These are phyloP conservation scores for Silene conica DNA, from an alignment of 148 eudicot genomes.

Conservation along the genomic window DNA sequence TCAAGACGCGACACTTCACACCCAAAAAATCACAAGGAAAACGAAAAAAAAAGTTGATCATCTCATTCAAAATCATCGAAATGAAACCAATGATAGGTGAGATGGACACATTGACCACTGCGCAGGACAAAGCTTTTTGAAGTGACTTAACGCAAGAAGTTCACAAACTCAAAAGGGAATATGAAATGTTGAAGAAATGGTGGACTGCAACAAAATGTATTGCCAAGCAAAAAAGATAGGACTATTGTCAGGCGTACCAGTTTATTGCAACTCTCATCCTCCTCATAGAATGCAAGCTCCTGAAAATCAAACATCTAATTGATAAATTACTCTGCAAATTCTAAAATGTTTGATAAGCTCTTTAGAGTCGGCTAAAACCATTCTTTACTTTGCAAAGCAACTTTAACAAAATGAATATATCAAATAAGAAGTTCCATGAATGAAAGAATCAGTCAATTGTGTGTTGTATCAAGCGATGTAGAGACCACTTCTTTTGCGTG, in stretches of 20 bases:
- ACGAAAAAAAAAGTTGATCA: too few relatives aligned
- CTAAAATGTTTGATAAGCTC: too few relatives aligned
- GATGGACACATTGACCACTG: background rate
- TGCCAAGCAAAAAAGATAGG: background rate
- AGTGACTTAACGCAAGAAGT: background rate
- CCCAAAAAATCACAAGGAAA: background rate
- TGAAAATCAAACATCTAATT: conserved; percentile 23
- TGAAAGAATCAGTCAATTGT: too few relatives aligned
- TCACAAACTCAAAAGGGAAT: too few relatives aligned
- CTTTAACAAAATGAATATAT: too few relatives aligned
- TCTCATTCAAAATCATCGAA: background rate
- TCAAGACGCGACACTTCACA: background rate
- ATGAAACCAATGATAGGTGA: background rate
- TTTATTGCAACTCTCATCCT: conserved; percentile 41
- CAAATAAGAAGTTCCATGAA: too few relatives aligned
- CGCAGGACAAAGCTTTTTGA: background rate
- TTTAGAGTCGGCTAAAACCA: too few relatives aligned
- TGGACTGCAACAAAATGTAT: background rate
- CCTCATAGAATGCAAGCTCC: conserved; percentile 44
- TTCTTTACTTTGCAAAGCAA: too few relatives aligned
- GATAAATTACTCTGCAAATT: conserved; percentile 6
- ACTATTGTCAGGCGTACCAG: conserved; percentile 29
- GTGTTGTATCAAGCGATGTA: too few relatives aligned
- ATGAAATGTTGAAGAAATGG: background rate
- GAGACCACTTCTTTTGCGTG: too few relatives aligned